phyloP scores from a whole-genome alignment of 805 yeast genomes.

The Saccharomycopsis microspora region DNA sequence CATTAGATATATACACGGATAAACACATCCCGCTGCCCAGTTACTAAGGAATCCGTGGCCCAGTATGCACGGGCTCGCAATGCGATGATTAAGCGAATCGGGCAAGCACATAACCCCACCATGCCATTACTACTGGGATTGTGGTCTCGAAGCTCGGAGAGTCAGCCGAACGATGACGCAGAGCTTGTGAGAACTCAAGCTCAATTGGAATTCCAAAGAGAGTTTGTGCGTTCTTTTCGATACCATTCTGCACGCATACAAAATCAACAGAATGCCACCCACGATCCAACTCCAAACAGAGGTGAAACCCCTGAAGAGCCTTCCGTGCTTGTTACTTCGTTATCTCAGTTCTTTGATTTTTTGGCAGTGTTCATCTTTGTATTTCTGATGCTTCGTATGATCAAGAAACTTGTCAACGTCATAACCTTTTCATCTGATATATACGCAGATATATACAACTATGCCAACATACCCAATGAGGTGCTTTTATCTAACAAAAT shows the following conservation, averaged over 20 bases:
- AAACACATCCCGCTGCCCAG: no score
- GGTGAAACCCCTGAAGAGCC: neutral
- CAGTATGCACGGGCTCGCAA: no score
- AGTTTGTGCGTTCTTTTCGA: conserved; percentile 3
- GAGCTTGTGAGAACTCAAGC: neutral
- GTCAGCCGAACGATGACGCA: neutral
- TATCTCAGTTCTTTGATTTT: conserved; percentile 5
- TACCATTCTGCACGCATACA: neutral
- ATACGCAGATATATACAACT: conserved; percentile 7
- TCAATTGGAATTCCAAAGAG: conserved; percentile 7
- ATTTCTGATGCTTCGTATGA: conserved; percentile 1
- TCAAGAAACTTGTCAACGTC: conserved; percentile 7
- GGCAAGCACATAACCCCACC: no score
- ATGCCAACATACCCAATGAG: conserved; percentile 3
- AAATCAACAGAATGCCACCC: neutral
- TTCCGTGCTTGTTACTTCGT: neutral
- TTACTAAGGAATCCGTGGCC: no score
- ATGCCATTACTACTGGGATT: no score
- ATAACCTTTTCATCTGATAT: conserved; percentile 14
- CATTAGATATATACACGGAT: no score
- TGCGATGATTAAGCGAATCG: no score
- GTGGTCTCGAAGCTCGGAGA: no score
- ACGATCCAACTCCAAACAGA: neutral
- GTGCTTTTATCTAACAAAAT: neutral
- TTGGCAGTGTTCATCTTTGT: conserved; percentile 9